Evolutionary conservation across 73 alveolate species (phyloP), one percentile per base, ranked within the genome.

Genomic region (Loxodes magnus): DNA sequence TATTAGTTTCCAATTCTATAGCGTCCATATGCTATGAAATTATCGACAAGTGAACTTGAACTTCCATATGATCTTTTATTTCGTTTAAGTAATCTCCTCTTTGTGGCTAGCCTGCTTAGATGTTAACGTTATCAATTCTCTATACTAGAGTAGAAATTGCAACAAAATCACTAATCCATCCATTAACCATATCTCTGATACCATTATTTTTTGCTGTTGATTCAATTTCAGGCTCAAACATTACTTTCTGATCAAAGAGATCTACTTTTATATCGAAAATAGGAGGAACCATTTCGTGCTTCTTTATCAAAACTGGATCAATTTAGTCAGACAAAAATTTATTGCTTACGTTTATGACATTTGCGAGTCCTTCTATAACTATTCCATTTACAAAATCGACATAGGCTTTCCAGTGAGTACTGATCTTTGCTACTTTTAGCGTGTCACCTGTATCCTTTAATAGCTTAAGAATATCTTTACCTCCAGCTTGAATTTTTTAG

Each of bases 71-170:
- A 49, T 86, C 95, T 71, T 81, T 82, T 27, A 92, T 76, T 92
- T 92, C 99, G 9, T 81, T 81, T 76, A 92, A 72, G 82, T 85
- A 92, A 72, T 92, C 99, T 26, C 97, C 96, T 66, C 67, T 35
- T n/a, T n/a, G n/a, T n/a, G n/a, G n/a, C n/a, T n/a, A n/a, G n/a
- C n/a, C n/a, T n/a, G n/a, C n/a, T n/a, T n/a, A n/a, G n/a, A n/a
- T n/a, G n/a, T 46, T 76, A 37, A 81, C 86, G 20, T 88, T 64
- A 74, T 92, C 99, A 14, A 92, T 87, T 67, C 99, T 77, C 17
- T 82, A 67, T 58, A 92, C 73, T 55, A 72, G 71, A 44, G 90
- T 80, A 5, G 97, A 82, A 48, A 87, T 79, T 42, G 85, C 67
- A 56, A 92, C 64, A 88, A 92, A 84, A 36, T 87, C 91, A 38